Evolutionary conservation across 306 rosid genomes (phyloP), one percentile per base, ranked within the genome.

Genomic region (Argentina anserina): DNA sequence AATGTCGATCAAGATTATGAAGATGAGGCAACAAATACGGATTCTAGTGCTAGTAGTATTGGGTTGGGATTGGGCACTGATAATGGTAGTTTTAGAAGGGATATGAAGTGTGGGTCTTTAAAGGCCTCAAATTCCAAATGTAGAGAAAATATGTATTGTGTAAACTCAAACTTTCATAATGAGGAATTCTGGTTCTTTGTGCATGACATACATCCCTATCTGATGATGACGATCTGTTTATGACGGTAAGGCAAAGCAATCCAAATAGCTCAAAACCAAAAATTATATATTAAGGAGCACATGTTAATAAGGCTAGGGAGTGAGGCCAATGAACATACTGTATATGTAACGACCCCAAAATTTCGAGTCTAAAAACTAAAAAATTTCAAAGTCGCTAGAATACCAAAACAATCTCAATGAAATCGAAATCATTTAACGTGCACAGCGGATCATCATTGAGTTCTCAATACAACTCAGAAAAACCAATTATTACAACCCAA

Each of bases 81-180:
- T 37, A 39, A 70, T 37, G 50, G 55, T 66, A 34, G 59, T 5
- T 49, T 62, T 46, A 26, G 39, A 37, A 67, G 63, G 28, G 34
- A 43, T 40, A 3, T 26, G 67, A 71, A 49, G 46, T 56, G 15
- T 25, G 73, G 66, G 42, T 72, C 75, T 25, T 68, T 49, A 5
- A 62, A 26, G 43, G 39, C 66, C 62, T 75, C 18, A 28, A 14
- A 1, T 23, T 53, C 31, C 29, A 67, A 69, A 37, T 65, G 80
- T 74, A 25, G 2, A 15, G 56, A 23, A 25, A 21, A 53, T 70
- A 56, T 39, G 23, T 29, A 45, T 2, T 77, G 17, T 69, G 58
- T 34, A 53, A 43, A 39, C 28, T 34, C 71, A n/a, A 58, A 78
- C 82, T 78, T 67, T 64, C 15, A 7, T 12, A n/a, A 66, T 9